phyloP scores from a whole-genome alignment of 257 asterid species.

The Hygrophila difformis region DNA sequence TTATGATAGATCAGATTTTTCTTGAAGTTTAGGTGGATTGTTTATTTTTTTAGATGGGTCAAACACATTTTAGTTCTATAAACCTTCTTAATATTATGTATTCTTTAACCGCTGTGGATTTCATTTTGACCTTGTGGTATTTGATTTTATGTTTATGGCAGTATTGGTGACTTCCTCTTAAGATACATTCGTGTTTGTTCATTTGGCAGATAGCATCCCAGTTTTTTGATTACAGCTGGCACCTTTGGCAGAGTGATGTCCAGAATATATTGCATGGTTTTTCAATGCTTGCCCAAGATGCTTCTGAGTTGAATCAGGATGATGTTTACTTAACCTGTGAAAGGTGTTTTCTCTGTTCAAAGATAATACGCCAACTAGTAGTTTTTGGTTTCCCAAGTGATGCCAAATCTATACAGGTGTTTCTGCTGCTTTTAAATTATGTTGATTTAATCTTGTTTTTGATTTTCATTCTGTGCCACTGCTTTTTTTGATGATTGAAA shows the following conservation, averaged over 20 bases:
- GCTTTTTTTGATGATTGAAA: background rate
- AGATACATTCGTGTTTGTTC: conserved; percentile 22
- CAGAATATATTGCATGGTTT: conserved; percentile 75
- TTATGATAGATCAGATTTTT: no score
- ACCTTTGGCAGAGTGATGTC: conserved; percentile 90
- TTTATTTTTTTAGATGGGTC: no score
- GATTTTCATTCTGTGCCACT: conserved; percentile 8
- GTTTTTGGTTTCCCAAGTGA: conserved; percentile 86
- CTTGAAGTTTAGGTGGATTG: no score
- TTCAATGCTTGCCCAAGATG: conserved; percentile 66
- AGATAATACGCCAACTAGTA: conserved; percentile 72
- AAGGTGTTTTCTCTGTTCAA: conserved; percentile 95
- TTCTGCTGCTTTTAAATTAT: conserved; percentile 5
- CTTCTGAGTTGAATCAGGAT: conserved; percentile 55
- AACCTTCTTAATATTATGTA: no score
- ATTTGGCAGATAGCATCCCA: conserved; percentile 87
- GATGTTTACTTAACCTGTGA: conserved; percentile 81
- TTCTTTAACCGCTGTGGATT: no score
- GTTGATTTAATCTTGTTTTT: conserved; percentile 12
- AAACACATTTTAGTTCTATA: no score
- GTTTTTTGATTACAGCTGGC: conserved; percentile 97
- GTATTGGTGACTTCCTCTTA: conserved; percentile 16
- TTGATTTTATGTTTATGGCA: conserved; percentile 11
- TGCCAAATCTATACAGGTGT: conserved; percentile 66
- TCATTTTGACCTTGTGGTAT: conserved; percentile 13